Evolutionary conservation across 441 rosid species (phyloP), one percentile per base, ranked within the genome.

Genomic region (Daphne laureola): DNA sequence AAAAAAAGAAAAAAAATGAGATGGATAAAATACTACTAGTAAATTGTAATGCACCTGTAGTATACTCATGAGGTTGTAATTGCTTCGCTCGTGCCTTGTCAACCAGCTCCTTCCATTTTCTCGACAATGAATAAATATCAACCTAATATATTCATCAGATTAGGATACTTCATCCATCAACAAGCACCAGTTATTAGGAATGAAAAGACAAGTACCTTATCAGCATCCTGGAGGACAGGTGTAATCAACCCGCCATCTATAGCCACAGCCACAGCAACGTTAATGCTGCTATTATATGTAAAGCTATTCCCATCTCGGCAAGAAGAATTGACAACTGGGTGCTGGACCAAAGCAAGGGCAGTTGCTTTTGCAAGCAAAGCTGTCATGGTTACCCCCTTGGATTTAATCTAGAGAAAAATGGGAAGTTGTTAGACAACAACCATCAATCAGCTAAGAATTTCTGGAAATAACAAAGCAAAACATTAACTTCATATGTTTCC

Each of bases 61-160:
- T 89, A 65, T 89, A 92, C 59, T 92, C 98, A 43, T 83, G 88
- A 65, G 94, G 97, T 67, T 84, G 98, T 64, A 92, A 70, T 72
- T 89, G 98, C 78, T 89, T 92, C 57, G 96, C 85, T 43, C 94
- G 75, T 59, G 98, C 98, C 77, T 84, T 92, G 50, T 83, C 94
- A 55, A 92, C 97, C 66, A 89, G 72, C 73, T 92, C 98, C 77
- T 86, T 92, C 97, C 98, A 92, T 68, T 86, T 86, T 58, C 98
- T 89, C 50, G 96, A 89, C 79, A 89, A 70, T 2, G 97, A 67
- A 70, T 86, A 92, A 61, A 89, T 86, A 66, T 92, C 96, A 69
- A 78, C 86, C 96, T 91, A 63, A 65, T 71, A 53, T 36, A 65
- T 13, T 41, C 2, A 54, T 5, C 5, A 55, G 17, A 21, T 43